phyloP scores from a whole-genome alignment of 148 eudicot genomes.

The Cornus florida region DNA sequence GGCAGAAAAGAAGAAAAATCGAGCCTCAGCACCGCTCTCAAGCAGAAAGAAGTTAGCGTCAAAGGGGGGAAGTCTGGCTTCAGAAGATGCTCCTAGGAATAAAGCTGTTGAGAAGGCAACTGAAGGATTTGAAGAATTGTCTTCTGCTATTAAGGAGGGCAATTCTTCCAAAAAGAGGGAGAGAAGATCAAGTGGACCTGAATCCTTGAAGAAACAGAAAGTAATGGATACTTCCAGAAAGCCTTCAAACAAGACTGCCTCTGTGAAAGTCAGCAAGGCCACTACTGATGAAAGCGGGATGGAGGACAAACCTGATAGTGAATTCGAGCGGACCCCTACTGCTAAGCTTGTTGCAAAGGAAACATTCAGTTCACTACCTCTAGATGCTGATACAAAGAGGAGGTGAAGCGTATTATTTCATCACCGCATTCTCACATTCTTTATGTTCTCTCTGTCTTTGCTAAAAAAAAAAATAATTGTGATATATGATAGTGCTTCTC shows the following conservation, averaged over 20 bases:
- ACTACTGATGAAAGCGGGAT: constrained; percentile 19
- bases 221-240: constrained; percentile 23
- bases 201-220: constrained; percentile 29
- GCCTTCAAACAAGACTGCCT: constrained; percentile 24
- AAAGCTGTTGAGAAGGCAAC: constrained; percentile 32
- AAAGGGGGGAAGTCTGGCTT: constrained; percentile 25
- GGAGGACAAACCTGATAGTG: constrained; percentile 20
- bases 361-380: constrained; percentile 12
- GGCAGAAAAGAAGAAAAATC: constrained; percentile 32
- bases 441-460: not conserved
- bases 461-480: not conserved
- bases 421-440: not conserved
- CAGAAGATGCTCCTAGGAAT: constrained; percentile 28
- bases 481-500: not conserved
- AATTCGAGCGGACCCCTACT: constrained; percentile 17
- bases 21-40: constrained; percentile 17
- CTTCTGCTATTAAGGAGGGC: constrained; percentile 28
- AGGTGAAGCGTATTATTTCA: constrained; percentile 37
- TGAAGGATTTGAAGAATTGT: constrained; percentile 22
- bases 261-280: constrained; percentile 24
- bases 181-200: constrained; percentile 16
- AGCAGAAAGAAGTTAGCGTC: constrained; percentile 17
- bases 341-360: constrained; percentile 24
- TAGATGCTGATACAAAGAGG: constrained; percentile 57
- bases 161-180: constrained; percentile 29